Percentiles rank a stretch among this genome's conserved stretches.
Conservation (phyloP, 331 rosid genomes). For the Acacia concinna region DNA sequence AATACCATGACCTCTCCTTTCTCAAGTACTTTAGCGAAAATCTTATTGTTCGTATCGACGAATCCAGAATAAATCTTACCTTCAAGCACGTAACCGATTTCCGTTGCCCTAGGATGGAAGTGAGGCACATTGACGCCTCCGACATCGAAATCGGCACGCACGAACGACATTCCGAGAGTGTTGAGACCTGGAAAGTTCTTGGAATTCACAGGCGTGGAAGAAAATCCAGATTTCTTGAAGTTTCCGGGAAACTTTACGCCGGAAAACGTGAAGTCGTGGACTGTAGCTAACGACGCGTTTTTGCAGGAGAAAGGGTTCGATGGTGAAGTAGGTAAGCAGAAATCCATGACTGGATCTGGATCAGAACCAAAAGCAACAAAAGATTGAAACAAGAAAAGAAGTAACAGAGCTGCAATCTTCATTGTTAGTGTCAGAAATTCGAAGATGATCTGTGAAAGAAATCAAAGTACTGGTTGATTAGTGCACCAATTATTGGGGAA, state of each 20-base stretch:
- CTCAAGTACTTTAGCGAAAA: slow-evolving; percentile 74
- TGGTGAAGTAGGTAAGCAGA: slow-evolving; percentile 56
- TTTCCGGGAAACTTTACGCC: slow-evolving; percentile 71
- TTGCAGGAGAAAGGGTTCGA: slow-evolving; percentile 51
- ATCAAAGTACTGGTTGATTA: not conserved
- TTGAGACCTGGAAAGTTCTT: slow-evolving; percentile 79
- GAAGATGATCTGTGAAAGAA: slow-evolving; percentile 10
- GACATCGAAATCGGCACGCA: slow-evolving; percentile 77
- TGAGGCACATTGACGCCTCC: slow-evolving; percentile 87
- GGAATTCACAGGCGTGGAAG: slow-evolving; percentile 63
- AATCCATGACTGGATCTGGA: slow-evolving; percentile 86
- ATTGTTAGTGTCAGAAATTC: slow-evolving; percentile 14
- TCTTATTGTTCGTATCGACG: slow-evolving; percentile 63
- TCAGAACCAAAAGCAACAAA: slow-evolving; percentile 63
- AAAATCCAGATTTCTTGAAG: slow-evolving; percentile 60
- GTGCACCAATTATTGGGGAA: slow-evolving; percentile 27
- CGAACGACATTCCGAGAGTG: slow-evolving; percentile 86
- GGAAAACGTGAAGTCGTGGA: slow-evolving; percentile 69
- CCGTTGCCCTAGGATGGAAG: slow-evolving; percentile 90
- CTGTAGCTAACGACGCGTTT: slow-evolving; percentile 66
- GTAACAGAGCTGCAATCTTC: slow-evolving; percentile 6
- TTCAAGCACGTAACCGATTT: slow-evolving; percentile 70
- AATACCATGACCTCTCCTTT: slow-evolving; percentile 95
- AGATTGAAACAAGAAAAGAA: slow-evolving; percentile 35
- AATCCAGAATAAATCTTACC: slow-evolving; percentile 85